A percentile compares a stretch with the other conserved stretches of the same genome.
phyloP scores from a whole-genome alignment of 176 grass and related monocot genomes.

The Lolium perenne region DNA sequence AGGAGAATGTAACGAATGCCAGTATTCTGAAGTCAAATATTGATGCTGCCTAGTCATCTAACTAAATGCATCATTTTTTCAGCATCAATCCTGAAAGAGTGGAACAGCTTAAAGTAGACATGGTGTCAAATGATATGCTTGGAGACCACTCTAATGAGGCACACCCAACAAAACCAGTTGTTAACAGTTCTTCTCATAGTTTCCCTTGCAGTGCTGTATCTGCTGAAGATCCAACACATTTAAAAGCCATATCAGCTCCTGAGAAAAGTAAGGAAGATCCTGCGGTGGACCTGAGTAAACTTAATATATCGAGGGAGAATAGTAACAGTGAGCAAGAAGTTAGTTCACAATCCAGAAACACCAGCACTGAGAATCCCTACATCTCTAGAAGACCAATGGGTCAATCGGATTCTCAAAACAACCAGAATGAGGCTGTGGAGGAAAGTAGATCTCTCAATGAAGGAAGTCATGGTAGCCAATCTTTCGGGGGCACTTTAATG shows the following conservation, averaged over 20 bases:
- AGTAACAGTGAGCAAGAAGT: constrained; percentile 41
- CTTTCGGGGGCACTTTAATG: constrained; percentile 26
- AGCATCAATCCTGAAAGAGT: constrained; percentile 38
- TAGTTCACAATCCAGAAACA: constrained; percentile 65
- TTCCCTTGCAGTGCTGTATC: constrained; percentile 44
- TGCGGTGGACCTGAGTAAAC: constrained; percentile 37
- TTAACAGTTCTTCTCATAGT: constrained; percentile 42
- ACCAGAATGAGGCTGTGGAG: constrained; percentile 47
- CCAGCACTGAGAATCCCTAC: constrained; percentile 56
- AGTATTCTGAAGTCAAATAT: constrained; percentile 24
- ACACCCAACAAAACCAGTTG: constrained; percentile 45
- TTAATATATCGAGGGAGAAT: constrained; percentile 48
- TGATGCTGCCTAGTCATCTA: constrained; percentile 37
- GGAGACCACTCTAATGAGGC: constrained; percentile 45
- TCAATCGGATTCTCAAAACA: constrained; percentile 39
- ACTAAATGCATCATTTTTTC: constrained; percentile 37
- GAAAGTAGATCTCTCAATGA: constrained; percentile 49
- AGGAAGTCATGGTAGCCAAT: constrained; percentile 56
- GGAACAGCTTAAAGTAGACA: constrained; percentile 37
- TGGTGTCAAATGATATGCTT: constrained; percentile 6
- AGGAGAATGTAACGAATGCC: constrained; percentile 33
- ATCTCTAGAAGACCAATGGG: constrained; percentile 43
- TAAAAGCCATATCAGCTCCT: constrained; percentile 28
- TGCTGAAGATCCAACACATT: constrained; percentile 50
- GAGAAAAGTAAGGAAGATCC: constrained; percentile 39